Conservation (phyloP, 192 early-diverging fungal species). For the Umbelopsis vinacea region DNA sequence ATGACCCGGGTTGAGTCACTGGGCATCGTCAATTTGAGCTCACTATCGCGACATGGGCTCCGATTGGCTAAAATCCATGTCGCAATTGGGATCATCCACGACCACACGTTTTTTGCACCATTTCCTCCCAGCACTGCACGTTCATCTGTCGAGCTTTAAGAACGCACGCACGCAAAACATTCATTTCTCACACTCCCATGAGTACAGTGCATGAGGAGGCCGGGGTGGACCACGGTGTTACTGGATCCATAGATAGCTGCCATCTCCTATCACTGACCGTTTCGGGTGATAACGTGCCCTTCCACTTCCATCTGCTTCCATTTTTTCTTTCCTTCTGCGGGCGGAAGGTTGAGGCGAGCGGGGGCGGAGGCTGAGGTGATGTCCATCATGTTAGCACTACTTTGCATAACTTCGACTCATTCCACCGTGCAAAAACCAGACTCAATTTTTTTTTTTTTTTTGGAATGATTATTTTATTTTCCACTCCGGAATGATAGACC, state of each 20-base stretch:
- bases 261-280: slow-evolving; percentile 6
- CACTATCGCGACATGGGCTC: slow-evolving; percentile 22
- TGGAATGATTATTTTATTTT: no score
- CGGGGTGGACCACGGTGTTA: no score
- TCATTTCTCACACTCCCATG: background rate
- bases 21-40: slow-evolving; percentile 14
- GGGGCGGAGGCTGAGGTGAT: no score
- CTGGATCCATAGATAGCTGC: slow-evolving; percentile 8
- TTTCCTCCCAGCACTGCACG: background rate
- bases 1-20: slow-evolving; percentile 25
- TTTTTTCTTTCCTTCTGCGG: background rate
- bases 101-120: slow-evolving; percentile 20
- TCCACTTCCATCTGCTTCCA: background rate
- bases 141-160: background rate
- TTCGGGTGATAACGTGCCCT: slow-evolving; percentile 16
- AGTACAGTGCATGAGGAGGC: background rate
- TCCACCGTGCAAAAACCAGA: no score
- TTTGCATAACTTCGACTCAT: no score
- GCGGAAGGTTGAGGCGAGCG: background rate
- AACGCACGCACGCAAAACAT: background rate
- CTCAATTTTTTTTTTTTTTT: no score
- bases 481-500: no score
- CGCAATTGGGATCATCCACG: slow-evolving; percentile 2
- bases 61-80: slow-evolving; percentile 11
- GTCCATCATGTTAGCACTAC: no score